These are phyloP conservation scores for Juncus inflexus DNA, from an alignment of 176 grass and related monocot species.

Conservation along the genomic window DNA sequence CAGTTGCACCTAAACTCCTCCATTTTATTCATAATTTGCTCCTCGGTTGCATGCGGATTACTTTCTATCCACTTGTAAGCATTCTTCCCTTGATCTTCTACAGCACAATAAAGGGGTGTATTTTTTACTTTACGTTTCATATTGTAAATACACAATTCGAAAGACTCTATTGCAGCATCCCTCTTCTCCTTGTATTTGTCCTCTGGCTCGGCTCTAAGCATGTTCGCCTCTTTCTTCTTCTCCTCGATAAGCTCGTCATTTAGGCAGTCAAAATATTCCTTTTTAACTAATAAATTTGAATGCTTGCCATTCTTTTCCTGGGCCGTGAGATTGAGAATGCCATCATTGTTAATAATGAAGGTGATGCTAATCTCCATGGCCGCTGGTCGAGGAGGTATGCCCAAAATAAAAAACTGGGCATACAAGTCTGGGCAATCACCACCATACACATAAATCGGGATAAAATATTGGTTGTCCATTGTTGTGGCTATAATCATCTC, in stretches of 20 bases:
- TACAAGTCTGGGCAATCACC: no score
- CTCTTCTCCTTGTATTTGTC: no score
- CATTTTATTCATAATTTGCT: slow-evolving; percentile 2
- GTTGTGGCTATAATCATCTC: slow-evolving; percentile 15
- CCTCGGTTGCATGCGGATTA: background rate
- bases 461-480: background rate
- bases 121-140: slow-evolving; percentile 10
- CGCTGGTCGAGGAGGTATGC: no score
- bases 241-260: background rate
- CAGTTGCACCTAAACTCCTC: slow-evolving; percentile 3
- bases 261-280: no score
- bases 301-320: no score
- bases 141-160: slow-evolving; percentile 3
- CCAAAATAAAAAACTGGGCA: no score
- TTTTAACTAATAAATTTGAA: no score
- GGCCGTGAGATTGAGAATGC: no score
- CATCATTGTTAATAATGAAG: no score
- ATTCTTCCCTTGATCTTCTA: slow-evolving; percentile 1
- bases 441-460: no score
- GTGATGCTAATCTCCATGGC: no score
- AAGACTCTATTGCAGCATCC: slow-evolving; percentile 6
- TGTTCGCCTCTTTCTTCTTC: background rate
- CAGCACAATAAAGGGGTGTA: background rate
- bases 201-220: background rate
- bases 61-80: slow-evolving; percentile 17